Conservation (phyloP, 176 grass and related monocot genomes). For the Zoysia japonica region DNA sequence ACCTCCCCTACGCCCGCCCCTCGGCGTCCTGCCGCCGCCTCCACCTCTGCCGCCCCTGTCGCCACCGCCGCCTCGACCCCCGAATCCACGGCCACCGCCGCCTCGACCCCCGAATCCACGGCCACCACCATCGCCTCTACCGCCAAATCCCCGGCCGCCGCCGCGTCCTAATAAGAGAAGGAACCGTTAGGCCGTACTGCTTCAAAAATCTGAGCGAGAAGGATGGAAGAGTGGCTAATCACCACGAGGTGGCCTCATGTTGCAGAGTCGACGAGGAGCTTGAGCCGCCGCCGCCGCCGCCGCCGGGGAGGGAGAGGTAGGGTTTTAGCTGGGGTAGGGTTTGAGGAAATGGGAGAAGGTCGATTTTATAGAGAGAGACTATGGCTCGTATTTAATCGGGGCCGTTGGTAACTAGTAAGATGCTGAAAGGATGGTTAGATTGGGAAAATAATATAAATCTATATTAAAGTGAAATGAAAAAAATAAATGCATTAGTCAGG, state of each 20-base stretch:
- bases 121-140: slow-evolving; percentile 42
- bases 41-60: slow-evolving; percentile 40
- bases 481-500: slow-evolving; percentile 45
- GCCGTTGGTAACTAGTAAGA: not conserved
- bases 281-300: slow-evolving; percentile 30
- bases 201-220: not conserved
- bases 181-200: not conserved
- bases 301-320: slow-evolving; percentile 29
- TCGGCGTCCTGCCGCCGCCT: slow-evolving; percentile 31
- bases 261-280: not conserved
- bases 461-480: too few species aligned
- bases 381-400: slow-evolving; percentile 26
- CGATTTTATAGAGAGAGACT: slow-evolving; percentile 31
- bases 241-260: slow-evolving; percentile 62
- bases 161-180: slow-evolving; percentile 33
- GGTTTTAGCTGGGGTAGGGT: slow-evolving; percentile 40
- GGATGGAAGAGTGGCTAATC: not conserved
- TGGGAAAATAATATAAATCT: too few species aligned
- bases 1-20: slow-evolving; percentile 26
- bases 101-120: slow-evolving; percentile 17
- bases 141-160: slow-evolving; percentile 35
- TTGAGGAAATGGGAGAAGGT: not conserved
- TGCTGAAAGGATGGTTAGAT: slow-evolving; percentile 22
- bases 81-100: slow-evolving; percentile 26
- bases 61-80: slow-evolving; percentile 31